Evolutionary conservation across 2,329 filamentous ascomycete genomes (phyloP), one percentile per base, ranked within the genome.

Genomic region (Aspergillus sp.): DNA sequence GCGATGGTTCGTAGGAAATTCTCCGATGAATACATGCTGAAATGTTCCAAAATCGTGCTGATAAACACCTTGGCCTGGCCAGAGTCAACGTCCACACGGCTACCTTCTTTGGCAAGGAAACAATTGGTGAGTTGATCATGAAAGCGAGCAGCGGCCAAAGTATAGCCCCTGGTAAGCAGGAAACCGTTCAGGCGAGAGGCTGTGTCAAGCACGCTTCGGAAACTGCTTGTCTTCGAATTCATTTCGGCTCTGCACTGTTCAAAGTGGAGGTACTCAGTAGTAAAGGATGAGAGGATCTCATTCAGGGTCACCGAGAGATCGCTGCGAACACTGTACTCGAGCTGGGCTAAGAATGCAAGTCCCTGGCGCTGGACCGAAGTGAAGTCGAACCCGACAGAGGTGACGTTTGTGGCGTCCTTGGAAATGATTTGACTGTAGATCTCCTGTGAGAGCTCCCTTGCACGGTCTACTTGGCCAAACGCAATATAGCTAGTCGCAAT

Each of bases 321-420:
- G 4, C 35, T 30, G 19, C 45, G 50, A 11, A 62, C 48, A 29
- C 47, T 58, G 41, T 66, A 59, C 43, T 68, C 61, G 2, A 68
- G 48, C 34, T 66, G 61, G 12, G 66, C 66, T 13, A 69, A 44
- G 53, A 68, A 69, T 8, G 61, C 58, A 10, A 62, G 48, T 30
- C 50, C 53, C 29, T 56, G 48, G n/a, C 53, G 58, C 7, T 50
- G 49, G 31, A 51, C 52, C 1, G 48, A 44, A 1, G 57, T 48
- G 4, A 63, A 37, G 28, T 63, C 52, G 24, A 63, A 60, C 13
- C 47, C 35, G 17, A 33, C 33, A 6, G 38, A 35, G 34, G 46
- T 51, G 16, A 39, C 26, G 15, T 54, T 52, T 12, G 41, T 40
- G 7, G 44, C 55, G 15, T 63, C 58, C 36, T 58, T 61, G 36